Evolutionary conservation across 2,329 filamentous ascomycete genomes (phyloP), one percentile per base, ranked within the genome.

Genomic region (Didymella pomorum): DNA sequence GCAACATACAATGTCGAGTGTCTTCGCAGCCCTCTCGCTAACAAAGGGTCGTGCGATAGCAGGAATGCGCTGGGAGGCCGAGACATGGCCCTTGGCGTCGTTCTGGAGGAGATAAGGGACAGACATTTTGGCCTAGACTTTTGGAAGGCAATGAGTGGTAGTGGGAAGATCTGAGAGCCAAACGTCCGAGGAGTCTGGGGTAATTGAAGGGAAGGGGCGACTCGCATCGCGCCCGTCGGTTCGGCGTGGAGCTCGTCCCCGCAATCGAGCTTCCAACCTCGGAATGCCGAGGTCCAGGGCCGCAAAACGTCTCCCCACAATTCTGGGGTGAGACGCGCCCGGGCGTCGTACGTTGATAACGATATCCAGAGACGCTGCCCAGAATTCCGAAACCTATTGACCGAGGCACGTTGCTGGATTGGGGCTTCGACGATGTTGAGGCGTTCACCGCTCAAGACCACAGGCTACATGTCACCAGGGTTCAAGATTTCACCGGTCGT

Each of bases 21-120:
- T 91, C 83, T 90, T 88, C 80, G 89, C 91, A 51, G 93, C 93
- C 71, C 87, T 84, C 60, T 96, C 92, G 80, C 92, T 96, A 67
- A 97, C 91, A 76, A 84, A 86, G 25, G 83, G 83, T 61, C 79
- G 76, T 39, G 84, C 86, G 67, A 88, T 84, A 55, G 79, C 76
- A 41, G 86, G 86, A 60, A 89, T 87, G 60, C 78, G 77, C 75
- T 83, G 69, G 73, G 84, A 83, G 67, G 86, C 85, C 51, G 72
- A 59, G 47, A 77, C 62, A 58, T 79, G 75, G 61, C 71, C 71
- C 56, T 74, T 68, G 42, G 75, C 66, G 60, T 67, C 72, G 47
- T 78, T 78, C 51, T 65, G 65, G 14, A 78, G 65, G 20, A 78
- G 61, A 35, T 71, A 71, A 7, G 68, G 67, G 42, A 71, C 67